Evolutionary conservation across 352 stramenopile genomes (phyloP), one percentile per base, ranked within the genome.

Genomic region (Globisporangium alternatum): DNA sequence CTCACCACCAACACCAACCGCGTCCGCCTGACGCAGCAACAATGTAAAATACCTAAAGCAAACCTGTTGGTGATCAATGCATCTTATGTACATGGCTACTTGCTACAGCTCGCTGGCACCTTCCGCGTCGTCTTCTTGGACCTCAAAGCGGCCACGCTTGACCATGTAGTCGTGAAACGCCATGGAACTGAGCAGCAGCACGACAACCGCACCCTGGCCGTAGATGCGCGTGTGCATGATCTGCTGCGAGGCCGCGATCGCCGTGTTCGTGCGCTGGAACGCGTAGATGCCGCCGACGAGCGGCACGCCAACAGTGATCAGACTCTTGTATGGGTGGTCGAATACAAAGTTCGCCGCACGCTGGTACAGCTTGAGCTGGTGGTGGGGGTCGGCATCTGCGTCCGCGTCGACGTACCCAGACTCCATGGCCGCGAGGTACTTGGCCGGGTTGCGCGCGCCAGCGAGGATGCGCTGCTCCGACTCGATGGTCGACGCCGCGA

Each of bases 201-300:
- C 70, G 2, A 94, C 82, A 0, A 90, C 79, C 0, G 82, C 69
- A 10, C 68, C 79, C 52, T 94, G 86, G 57, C 86, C 83, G 72
- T 94, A 94, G 54, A 94, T 86, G 58, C 86, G 83, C 48, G 86
- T 91, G 73, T 91, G 77, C 85, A 93, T 93, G 68, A 93, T 87
- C 81, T 91, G 81, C 74, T 93, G 85, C 51, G 85, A 93, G 6
- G 64, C 52, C 33, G 78, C 75, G 68, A 93, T 89, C 47, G 71
- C 72, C 63, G 76, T 80, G 74, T 93, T 92, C 44, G 83, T 64
- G 61, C 74, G 71, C 71, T 93, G 85, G 62, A 77, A 85, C 15
- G 71, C 60, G 69, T 81, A 91, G 59, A 93, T 93, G 48, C 80
- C 68, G 17, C 80, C 85, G 0, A 93, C 85, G 4, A 91, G 54